Evolutionary conservation across 2,329 filamentous ascomycete species (phyloP), one percentile per base, ranked within the genome.

Genomic region (Rosellinia necatrix): DNA sequence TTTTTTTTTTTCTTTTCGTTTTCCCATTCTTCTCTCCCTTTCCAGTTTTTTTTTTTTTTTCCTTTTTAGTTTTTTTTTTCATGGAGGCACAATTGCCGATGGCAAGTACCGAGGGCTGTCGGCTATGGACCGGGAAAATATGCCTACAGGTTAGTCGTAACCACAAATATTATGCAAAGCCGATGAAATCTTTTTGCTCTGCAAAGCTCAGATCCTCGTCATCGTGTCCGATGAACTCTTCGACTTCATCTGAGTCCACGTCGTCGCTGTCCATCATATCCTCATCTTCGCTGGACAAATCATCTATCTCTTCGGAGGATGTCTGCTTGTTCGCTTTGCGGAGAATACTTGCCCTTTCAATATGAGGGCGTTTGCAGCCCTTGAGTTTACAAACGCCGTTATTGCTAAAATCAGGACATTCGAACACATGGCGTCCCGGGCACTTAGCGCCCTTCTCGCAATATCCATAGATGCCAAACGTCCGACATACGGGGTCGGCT

Each of bases 371-470:
- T 71, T 88, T 89, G 79, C 93, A 97, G 64, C 87, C 86, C 74
- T 87, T 86, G 71, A 83, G 86, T 71, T 86, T 86, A 83, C 94
- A 99, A 60, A 81, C 79, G 67, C 93, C 93, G 58, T 84, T 91
- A 75, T 96, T 96, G 81, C 91, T 90, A 78, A 96, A 97, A 72
- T 96, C 90, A 60, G 94, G 93, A 74, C 94, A 97, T 74, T 97
- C 93, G 75, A 89, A 88, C 55, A 93, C 88, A 77, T 99, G 94
- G 59, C 92, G 88, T 62, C 94, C 86, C 58, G 84, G 75, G 75
- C 94, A 97, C 52, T 80, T 75, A 53, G 82, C 81, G 58, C 93
- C 94, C 71, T 89, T 90, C 59, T 89, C 87, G 77, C 94, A 97
- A 74, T 92, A 97, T 49, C 94, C 93, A 68, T 92, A 83, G 50